Evolutionary conservation across 2,329 filamentous ascomycete genomes (phyloP).

Genomic region (Ophiostoma triangulosporum): DNA sequence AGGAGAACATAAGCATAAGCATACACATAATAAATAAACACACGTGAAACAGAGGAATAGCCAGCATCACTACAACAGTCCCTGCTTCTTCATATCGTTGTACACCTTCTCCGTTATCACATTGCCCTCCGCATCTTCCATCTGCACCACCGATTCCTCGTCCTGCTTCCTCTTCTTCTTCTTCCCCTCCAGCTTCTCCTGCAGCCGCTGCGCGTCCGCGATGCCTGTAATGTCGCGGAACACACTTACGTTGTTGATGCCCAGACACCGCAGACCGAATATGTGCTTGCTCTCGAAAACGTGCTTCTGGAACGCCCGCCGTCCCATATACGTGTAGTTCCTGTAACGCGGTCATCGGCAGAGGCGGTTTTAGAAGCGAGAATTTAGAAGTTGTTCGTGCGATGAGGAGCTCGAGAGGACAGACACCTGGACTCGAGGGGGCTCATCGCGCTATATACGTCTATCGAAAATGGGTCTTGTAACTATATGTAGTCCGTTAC

Average conservation of each 20-base stretch:
- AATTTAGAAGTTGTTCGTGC: too few species aligned
- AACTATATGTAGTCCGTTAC: too few species aligned
- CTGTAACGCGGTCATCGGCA: too few species aligned
- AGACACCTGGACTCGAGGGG: too few species aligned
- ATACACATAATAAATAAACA: too few species aligned
- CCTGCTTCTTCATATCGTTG: constrained; percentile 85
- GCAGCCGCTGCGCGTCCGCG: constrained; percentile 73
- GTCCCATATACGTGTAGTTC: constrained; percentile 30
- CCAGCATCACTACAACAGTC: constrained; percentile 46
- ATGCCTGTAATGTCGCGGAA: constrained; percentile 93
- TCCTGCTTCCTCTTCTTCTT: constrained; percentile 64
- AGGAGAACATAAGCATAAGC: too few species aligned
- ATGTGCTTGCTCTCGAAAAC: constrained; percentile 92
- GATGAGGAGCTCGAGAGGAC: too few species aligned
- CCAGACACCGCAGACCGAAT: constrained; percentile 84
- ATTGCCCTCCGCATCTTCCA: constrained; percentile 95
- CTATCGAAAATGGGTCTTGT: too few species aligned
- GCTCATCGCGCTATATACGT: too few species aligned
- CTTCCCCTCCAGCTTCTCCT: constrained; percentile 86
- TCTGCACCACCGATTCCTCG: constrained; percentile 81
- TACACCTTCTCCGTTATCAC: constrained; percentile 99
- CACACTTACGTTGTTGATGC: constrained; percentile 78
- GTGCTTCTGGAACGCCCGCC: constrained; percentile 94
- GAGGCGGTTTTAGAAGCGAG: too few species aligned
- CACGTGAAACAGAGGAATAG: too few species aligned